A percentile compares a stretch with the other conserved stretches of the same genome.
These are phyloP conservation scores for Rosa rugosa DNA, from an alignment of 306 rosid genomes.

Conservation along the genomic window DNA sequence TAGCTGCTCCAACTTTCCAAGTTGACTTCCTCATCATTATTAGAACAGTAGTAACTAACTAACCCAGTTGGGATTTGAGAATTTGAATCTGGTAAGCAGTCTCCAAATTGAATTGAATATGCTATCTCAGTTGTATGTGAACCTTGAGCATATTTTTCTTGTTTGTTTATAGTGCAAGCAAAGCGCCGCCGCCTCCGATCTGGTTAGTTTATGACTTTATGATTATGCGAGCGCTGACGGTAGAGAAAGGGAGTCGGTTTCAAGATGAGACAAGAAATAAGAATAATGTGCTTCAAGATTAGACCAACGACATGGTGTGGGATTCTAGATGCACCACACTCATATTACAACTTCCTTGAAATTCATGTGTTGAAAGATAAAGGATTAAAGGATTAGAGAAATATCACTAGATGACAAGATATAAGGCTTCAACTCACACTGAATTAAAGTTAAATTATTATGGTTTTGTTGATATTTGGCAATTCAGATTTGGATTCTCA, in stretches of 20 bases:
- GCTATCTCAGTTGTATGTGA: neutral
- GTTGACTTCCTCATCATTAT: conserved; percentile 10
- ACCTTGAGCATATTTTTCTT: neutral
- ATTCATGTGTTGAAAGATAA: neutral
- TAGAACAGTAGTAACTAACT: neutral
- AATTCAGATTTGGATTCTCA: neutral
- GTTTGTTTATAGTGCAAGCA: neutral
- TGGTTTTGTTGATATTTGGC: neutral
- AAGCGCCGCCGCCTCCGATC: neutral
- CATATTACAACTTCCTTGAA: neutral
- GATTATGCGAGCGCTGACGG: conserved; percentile 10
- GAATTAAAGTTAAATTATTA: neutral
- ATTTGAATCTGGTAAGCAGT: neutral
- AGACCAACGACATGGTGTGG: conserved; percentile 1
- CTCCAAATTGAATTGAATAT: neutral
- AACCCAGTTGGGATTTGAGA: conserved; percentile 6
- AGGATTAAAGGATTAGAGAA: neutral
- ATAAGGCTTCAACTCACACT: neutral
- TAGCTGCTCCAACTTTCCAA: neutral
- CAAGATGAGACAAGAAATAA: neutral
- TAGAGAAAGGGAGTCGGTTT: neutral
- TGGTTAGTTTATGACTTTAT: neutral
- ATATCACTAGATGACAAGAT: neutral
- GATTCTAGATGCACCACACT: conserved; percentile 15
- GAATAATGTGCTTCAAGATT: neutral